These are phyloP conservation scores for Pythium volutum DNA, from an alignment of 352 stramenopile genomes.

Conservation along the genomic window DNA sequence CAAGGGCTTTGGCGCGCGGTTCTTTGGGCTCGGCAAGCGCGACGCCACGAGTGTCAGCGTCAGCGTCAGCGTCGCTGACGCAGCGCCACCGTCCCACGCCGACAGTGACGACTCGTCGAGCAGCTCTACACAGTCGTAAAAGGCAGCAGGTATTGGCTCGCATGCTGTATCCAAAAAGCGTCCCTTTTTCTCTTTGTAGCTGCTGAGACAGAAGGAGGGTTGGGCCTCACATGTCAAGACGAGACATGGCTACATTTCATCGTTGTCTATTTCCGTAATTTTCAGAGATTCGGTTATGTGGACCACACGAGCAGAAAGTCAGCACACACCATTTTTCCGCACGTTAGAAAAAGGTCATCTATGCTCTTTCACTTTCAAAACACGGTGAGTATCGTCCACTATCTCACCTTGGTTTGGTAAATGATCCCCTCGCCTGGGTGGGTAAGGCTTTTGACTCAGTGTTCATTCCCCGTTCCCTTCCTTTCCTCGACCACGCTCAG, in stretches of 20 bases:
- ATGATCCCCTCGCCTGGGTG: constrained; percentile 4
- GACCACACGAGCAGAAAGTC: constrained; percentile 19
- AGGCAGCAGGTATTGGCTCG: neutral
- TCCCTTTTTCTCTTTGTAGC: too few species aligned
- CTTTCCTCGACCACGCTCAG: neutral
- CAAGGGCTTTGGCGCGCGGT: constrained; percentile 14
- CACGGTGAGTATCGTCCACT: neutral
- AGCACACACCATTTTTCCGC: constrained; percentile 1
- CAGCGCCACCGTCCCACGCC: neutral
- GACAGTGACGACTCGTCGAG: constrained; percentile 6
- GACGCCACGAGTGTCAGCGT: constrained; percentile 9
- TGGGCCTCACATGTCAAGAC: too few species aligned
- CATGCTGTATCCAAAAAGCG: too few species aligned
- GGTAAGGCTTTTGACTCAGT: too few species aligned
- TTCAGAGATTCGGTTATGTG: neutral
- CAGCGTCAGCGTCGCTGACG: neutral
- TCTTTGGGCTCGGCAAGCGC: constrained; percentile 18
- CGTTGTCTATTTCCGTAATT: constrained; percentile 12
- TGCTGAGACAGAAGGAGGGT: neutral
- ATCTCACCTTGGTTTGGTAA: constrained; percentile 3
- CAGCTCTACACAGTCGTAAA: neutral
- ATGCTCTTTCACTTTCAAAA: neutral
- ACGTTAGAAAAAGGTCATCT: neutral
- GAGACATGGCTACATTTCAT: constrained; percentile 10
- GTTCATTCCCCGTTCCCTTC: neutral